Base-by-base conservation (phyloP, 2,329 filamentous ascomycete species). In the Fusarium burgessii region DNA sequence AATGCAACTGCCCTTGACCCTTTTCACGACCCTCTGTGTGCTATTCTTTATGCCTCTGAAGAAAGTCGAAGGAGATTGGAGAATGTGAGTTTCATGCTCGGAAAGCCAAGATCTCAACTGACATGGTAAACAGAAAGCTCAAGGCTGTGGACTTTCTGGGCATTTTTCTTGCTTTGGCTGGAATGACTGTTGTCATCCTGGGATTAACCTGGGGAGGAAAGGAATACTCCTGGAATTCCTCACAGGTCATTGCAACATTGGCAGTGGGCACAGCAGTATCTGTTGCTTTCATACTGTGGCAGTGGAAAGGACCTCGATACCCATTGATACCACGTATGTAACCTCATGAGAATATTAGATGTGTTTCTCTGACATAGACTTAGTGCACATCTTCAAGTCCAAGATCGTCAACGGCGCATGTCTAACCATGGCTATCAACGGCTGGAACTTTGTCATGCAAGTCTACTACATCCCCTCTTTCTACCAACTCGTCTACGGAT, bases 161-260 rank as follows among this genome's bases (percentile, higher is more conserved):
- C 7, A 83, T 82, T 6, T 56, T 82, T 4, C 78, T 88, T 0
- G 82, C 85, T 10, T 77, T 88, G 9, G 82, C 78, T 1, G 82
- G 83, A 3, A 85, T 85, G 8, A 80, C 82, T 0, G 77, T 87
- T 2, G 73, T 88, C 4, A 80, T 88, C 60, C 74, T 87, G 1
- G 84, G 86, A 0, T 68, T 89, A 36, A 87, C 87, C 5, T 91
- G 89, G 88, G 89, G 88, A 27, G 89, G 89, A 3, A 85, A 85
- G 43, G 82, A 88, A 66, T 88, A 89, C 68, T 73, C 83, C 1
- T 91, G 89, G 89, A 76, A 82, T 3, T 88, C 86, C 1, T 78
- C 81, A 0, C 84, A 88, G 67, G 87, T 90, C 15, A 82, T 91
- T 47, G 82, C 81, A 1, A 86, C 88, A 0, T 73, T 91, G 2